Conservation (phyloP, 495 filamentous ascomycete genomes). For the Annulohypoxylon stygium region DNA sequence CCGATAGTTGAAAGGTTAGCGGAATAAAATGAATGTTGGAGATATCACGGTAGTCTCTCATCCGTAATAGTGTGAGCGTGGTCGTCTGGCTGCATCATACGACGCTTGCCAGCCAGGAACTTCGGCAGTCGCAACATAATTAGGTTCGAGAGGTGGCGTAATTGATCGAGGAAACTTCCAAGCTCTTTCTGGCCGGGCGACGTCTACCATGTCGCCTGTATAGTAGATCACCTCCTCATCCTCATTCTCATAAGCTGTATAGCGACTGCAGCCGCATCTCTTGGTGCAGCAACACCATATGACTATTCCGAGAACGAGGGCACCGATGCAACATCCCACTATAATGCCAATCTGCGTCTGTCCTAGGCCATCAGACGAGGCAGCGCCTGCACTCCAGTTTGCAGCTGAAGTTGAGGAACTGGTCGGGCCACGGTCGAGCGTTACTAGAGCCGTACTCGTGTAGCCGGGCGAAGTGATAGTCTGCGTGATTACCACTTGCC, state of each 20-base stretch:
- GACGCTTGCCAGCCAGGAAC: slow-evolving; percentile 33
- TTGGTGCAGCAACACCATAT: slow-evolving; percentile 46
- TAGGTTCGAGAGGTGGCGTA: slow-evolving; percentile 39
- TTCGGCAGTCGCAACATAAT: slow-evolving; percentile 31
- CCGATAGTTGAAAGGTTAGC: neutral
- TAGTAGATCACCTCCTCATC: neutral
- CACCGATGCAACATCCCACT: slow-evolving; percentile 42
- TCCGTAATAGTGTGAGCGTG: slow-evolving; percentile 18
- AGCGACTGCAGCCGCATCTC: slow-evolving; percentile 38
- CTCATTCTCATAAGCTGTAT: slow-evolving; percentile 37
- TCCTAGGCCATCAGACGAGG: slow-evolving; percentile 37
- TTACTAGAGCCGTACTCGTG: slow-evolving; percentile 48
- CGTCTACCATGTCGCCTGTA: slow-evolving; percentile 4
- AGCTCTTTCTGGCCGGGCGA: slow-evolving; percentile 24
- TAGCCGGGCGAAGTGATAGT: slow-evolving; percentile 47
- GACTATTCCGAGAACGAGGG: slow-evolving; percentile 42
- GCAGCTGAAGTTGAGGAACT: slow-evolving; percentile 29
- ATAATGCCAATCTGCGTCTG: slow-evolving; percentile 47
- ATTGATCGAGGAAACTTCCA: slow-evolving; percentile 46
- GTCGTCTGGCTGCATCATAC: slow-evolving; percentile 21
- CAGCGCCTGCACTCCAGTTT: slow-evolving; percentile 26
- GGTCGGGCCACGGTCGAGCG: slow-evolving; percentile 44
- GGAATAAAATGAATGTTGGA: neutral
- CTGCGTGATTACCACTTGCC: slow-evolving; percentile 48
- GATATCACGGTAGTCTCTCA: neutral